These are phyloP conservation scores for Metschnikowia vanudenii DNA, from an alignment of 805 yeast genomes.

Conservation along the genomic window DNA sequence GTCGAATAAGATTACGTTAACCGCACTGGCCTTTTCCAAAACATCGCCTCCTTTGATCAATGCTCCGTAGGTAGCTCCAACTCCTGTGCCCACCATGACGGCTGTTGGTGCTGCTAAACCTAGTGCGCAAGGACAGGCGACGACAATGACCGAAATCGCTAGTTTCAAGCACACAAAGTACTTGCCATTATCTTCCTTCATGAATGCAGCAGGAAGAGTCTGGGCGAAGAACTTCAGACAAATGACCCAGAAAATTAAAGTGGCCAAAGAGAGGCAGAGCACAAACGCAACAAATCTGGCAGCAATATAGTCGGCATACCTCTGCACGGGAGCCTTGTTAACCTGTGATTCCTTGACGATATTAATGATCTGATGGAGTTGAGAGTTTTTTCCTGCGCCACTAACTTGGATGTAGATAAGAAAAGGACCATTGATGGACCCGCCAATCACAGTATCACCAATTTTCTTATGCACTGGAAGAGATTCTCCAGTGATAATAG, in stretches of 20 bases:
- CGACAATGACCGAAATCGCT: constrained; percentile 89
- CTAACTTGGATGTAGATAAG: constrained; percentile 66
- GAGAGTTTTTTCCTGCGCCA: constrained; percentile 78
- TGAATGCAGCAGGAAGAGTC: constrained; percentile 48
- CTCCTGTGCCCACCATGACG: constrained; percentile 98
- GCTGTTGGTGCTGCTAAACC: constrained; percentile 99
- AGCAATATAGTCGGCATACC: constrained; percentile 82
- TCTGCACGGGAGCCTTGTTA: constrained; percentile 85
- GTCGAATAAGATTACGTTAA: constrained; percentile 76
- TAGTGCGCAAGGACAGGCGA: constrained; percentile 97
- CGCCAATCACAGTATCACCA: constrained; percentile 77
- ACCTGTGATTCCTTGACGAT: constrained; percentile 89
- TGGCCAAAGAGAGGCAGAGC: constrained; percentile 55
- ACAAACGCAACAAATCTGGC: constrained; percentile 82
- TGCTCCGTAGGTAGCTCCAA: constrained; percentile 87
- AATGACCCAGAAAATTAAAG: constrained; percentile 51
- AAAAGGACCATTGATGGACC: constrained; percentile 83
- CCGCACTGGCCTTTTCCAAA: constrained; percentile 66
- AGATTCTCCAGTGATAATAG: constrained; percentile 90
- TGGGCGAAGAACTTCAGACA: constrained; percentile 24
- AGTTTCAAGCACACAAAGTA: constrained; percentile 70
- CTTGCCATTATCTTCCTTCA: constrained; percentile 48
- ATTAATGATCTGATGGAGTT: constrained; percentile 79
- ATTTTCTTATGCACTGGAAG: constrained; percentile 61
- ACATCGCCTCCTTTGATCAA: constrained; percentile 91